Evolutionary conservation across 192 early-diverging fungal species (phyloP).

Genomic region (Gaertneriomyces semiglobifer): DNA sequence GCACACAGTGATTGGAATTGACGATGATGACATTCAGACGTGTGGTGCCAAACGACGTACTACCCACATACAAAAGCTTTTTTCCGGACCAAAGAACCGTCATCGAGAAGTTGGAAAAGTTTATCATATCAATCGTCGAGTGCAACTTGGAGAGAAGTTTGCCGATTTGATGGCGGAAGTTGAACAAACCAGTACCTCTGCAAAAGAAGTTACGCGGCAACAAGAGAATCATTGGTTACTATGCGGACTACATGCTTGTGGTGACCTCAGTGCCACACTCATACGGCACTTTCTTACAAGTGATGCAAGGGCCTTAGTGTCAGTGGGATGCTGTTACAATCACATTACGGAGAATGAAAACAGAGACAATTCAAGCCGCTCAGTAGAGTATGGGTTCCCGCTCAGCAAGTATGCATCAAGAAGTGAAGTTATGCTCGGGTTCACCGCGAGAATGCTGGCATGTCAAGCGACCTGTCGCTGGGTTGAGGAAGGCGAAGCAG

Average conservation of each 20-base stretch:
- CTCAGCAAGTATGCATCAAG: conserved; percentile 9
- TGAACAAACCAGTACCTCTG: not conserved
- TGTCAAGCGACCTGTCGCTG: conserved; percentile 80
- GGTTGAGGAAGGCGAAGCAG: conserved; percentile 49
- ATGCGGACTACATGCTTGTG: conserved; percentile 82
- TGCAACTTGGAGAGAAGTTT: conserved; percentile 31
- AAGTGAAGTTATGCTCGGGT: conserved; percentile 17
- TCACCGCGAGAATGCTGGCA: conserved; percentile 40
- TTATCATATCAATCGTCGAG: conserved; percentile 37
- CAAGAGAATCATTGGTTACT: conserved; percentile 55
- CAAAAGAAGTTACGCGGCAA: not conserved
- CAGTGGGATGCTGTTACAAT: conserved; percentile 87
- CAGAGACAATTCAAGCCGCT: no score
- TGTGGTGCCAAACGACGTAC: conserved; percentile 67
- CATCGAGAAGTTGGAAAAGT: conserved; percentile 7
- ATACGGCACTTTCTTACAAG: conserved; percentile 53
- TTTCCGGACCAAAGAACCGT: conserved; percentile 14
- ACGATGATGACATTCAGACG: conserved; percentile 66
- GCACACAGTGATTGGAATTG: conserved; percentile 64
- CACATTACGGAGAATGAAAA: conserved; percentile 54
- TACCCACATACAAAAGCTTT: conserved; percentile 46
- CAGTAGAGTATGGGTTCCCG: conserved; percentile 8
- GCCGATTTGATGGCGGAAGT: conserved; percentile 26
- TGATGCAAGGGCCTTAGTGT: conserved; percentile 49
- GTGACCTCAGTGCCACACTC: conserved; percentile 72